Base-by-base conservation (phyloP, 2,329 filamentous ascomycete species). In the Alternaria sp. region DNA sequence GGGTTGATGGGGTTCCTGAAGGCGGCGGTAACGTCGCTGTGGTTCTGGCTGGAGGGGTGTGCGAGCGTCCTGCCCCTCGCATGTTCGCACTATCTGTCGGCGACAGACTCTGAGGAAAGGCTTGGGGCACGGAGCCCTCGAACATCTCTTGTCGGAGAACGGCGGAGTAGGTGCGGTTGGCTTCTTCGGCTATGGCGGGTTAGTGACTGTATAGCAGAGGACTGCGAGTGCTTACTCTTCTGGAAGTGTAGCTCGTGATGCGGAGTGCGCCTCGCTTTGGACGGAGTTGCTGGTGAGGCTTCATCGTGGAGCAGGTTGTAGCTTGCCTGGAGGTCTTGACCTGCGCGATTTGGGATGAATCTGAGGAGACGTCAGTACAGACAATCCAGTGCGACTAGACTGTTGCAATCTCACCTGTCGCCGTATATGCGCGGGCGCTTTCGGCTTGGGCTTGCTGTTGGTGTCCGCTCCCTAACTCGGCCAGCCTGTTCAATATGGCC, bases 191-290 rank as follows among this genome's bases (percentile, higher is more conserved):
- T 89, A 73, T 21, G 62, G 30, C 21, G 45, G 20, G 63, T 77
- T 46, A 78, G 71, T 49, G 11, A 6, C 6, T 33, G 26, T 20
- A 12, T 21, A 3, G 4, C 9, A 11, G 5, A 15, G 23, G 6
- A 54, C 56, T 11, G 25, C 30, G 69, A 49, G 73, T 54, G 66
- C 68, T 66, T 68, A 77, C 94, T 96, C 80, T 90, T 94, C 79
- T 99, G 96, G 69, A 97, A 97, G 79, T 98, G 92, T 66, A 97
- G 87, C 80, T 97, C 96, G 56, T 92, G 92, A 77, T 97, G 92
- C 10, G 93, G 92, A 21, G 91, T 90, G 46, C 94, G 90, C 82
- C 92, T 94, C 63, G 91, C 88, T 77, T 90, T 92, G 5, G 94
- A 95, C 1, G 95, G 93, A 2, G 94, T 97, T 12, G 95, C 92